Conservation (phyloP, 352 stramenopile species). For the Globisporangium uncinulatum region DNA sequence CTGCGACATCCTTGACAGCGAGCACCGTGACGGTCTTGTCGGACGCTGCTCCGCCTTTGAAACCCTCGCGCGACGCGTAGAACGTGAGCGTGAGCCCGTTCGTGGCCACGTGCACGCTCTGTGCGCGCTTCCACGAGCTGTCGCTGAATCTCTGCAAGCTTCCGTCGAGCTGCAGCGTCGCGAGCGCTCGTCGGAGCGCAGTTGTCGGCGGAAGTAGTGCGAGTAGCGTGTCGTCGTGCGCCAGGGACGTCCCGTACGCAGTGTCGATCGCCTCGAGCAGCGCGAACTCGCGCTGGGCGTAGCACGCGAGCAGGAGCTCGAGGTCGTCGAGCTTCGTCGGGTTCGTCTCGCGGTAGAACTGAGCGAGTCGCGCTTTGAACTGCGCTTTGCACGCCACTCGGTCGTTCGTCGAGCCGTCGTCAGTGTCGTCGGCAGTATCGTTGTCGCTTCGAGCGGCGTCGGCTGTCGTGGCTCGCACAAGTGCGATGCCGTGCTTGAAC, state of each 20-base stretch:
- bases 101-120: constrained; percentile 41
- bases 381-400: constrained; percentile 10
- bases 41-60: constrained; percentile 27
- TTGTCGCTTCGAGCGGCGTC: constrained; percentile 1
- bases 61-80: constrained; percentile 53
- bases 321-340: constrained; percentile 42
- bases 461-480: constrained; percentile 15
- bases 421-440: not conserved
- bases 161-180: constrained; percentile 35
- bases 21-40: constrained; percentile 9
- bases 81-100: constrained; percentile 41
- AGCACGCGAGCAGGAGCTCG: constrained; percentile 41
- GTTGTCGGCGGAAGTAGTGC: constrained; percentile 23
- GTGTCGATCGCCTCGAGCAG: constrained; percentile 44
- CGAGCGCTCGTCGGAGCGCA: constrained; percentile 24
- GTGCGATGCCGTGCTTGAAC: constrained; percentile 45
- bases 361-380: constrained; percentile 31
- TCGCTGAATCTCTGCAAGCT: constrained; percentile 25
- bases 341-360: constrained; percentile 59
- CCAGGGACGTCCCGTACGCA: constrained; percentile 27
- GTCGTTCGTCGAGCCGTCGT: constrained; percentile 10
- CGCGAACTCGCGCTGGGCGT: constrained; percentile 34
- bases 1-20: constrained; percentile 14
- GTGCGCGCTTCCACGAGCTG: constrained; percentile 27
- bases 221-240: constrained; percentile 26